Base-by-base conservation (phyloP, 345 rosid genomes). In the Populus pruinosa region DNA sequence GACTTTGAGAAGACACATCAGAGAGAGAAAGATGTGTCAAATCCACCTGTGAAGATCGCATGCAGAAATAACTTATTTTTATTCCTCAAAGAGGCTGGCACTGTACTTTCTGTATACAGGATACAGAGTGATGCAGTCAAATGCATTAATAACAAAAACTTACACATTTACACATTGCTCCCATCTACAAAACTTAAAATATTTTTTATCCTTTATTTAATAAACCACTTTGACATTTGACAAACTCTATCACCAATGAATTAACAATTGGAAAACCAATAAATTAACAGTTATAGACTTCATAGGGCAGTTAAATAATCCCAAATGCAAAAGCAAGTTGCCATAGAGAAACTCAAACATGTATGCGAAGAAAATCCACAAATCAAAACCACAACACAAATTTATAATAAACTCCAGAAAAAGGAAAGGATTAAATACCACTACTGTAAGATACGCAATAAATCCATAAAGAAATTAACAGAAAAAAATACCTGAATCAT, bases 401-500 rank as follows among this genome's bases (percentile, higher is more conserved):
- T 36, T 10, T 23, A 61, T 31, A 73, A 61, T 36, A 41, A 21
- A 33, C 1, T 39, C 67, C 14, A 11, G 44, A 10, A 41, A 41
- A 41, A 41, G 44, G 9, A 64, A 43, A 29, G 11, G 21, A 35
- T 61, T 4, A 21, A 6, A 36, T 10, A 53, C 11, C 11, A 43
- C 13, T n/a, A 50, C 8, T 5, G 38, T n/a, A 68, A 21, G 10
- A 13, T 20, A 77, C 55, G 27, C 50, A 77, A 53, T 41, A 71
- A 68, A 69, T 55, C n/a, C 23, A 69, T 70, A 71, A 27, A 17
- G 10, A 23, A 41, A 50, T 27, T 33, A 35, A 67, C 21, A 76
- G 70, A 49, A 71, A 62, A 56, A n/a, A 12, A 59, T 81, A 91
- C 97, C 94, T 81, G 91, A 69, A 73, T 81, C 82, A 79, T 77